Evolutionary conservation across 2,329 filamentous ascomycete genomes (phyloP), one percentile per base, ranked within the genome.

Genomic region (Pestalotiopsis sp.): DNA sequence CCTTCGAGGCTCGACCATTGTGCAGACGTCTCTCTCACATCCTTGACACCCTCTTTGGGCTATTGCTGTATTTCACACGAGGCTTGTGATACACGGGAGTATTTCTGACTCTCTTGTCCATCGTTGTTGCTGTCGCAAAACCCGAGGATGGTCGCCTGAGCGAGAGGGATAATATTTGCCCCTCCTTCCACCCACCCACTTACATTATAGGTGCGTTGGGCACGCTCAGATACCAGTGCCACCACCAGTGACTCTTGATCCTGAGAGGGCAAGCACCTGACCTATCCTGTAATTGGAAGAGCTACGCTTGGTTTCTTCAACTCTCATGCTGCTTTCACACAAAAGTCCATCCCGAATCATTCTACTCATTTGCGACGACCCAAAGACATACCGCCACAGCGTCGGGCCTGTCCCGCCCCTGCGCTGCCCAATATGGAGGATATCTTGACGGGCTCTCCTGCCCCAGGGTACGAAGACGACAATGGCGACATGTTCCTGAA

Each of bases 401-500:
- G 31, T 36, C 31, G 45, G 45, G 45, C 20, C 17, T n/a, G 20
- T 14, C 59, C 31, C 59, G 25, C 25, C 59, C 7, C 36, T 39
- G n/a, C 59, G 59, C 27, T 12, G 59, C 52, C 36, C 27, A 17
- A 36, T 49, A 66, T 31, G 17, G 49, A 64, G 66, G 60, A 57
- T 14, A 41, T 23, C 57, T 65, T 65, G 58, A 61, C 25, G 39
- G 67, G 23, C 45, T 65, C 39, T 25, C 62, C 66, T 11, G 12
- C 39, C 27, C 62, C 66, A 5, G 12, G 25, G 1, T 52, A 38
- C 7, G 36, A 57, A 17, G 61, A 60, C 7, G 61, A 65, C 12
- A 64, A 64, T 25, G 45, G 23, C 9, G 20, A 41, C n/a, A 11
- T 65, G 38, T 69, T 66, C 20, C 38, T 64, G 23, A 60, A 57